Evolutionary conservation across 208 protist genomes (phyloP), one percentile per base, ranked within the genome.

Genomic region (Borovskyia barvae): DNA sequence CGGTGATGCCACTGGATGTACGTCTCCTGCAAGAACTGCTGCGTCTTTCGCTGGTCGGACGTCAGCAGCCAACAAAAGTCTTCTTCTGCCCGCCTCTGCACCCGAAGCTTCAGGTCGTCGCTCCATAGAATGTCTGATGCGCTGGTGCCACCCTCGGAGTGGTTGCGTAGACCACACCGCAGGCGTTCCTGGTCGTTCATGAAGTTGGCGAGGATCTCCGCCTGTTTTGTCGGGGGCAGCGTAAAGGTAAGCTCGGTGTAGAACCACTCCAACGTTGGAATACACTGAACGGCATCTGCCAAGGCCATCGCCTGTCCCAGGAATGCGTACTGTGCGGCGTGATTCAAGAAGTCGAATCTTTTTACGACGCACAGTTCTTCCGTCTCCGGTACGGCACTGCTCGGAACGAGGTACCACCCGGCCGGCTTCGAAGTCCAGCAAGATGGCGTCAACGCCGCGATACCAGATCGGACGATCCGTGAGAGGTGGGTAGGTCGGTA

Each of bases 31-130:
- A 92, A 39, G 68, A 94, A 94, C 39, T 82, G 77, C 53, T 88
- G 74, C 35, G 84, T 92, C 56, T 81, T 87, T 40, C 83, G 54
- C 55, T 84, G 76, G 55, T 92, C 73, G 20, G 77, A 43, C 15
- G 80, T 92, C 9, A 91, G 66, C 17, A 88, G 37, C 85, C 88
- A 94, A 63, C 88, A 94, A 48, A 94, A 94, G 70, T 90, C 82
- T 1, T 75, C 61, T 30, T 49, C 53, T 15, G 83, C 72, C 5
- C 80, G 76, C 33, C 43, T 29, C 52, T 86, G 68, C 19, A 89
- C 76, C 4, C 85, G 80, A 17, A 58, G 29, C 45, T 76, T 59
- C 26, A 93, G 75, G 53, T 93, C 81, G 19, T 39, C 46, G 67
- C 82, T 90, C 87, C 87, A 93, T 17, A 67, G 15, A 52, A 90